Evolutionary conservation across 805 yeast species (phyloP), one percentile per base, ranked within the genome.

Genomic region (Candida michaelii): DNA sequence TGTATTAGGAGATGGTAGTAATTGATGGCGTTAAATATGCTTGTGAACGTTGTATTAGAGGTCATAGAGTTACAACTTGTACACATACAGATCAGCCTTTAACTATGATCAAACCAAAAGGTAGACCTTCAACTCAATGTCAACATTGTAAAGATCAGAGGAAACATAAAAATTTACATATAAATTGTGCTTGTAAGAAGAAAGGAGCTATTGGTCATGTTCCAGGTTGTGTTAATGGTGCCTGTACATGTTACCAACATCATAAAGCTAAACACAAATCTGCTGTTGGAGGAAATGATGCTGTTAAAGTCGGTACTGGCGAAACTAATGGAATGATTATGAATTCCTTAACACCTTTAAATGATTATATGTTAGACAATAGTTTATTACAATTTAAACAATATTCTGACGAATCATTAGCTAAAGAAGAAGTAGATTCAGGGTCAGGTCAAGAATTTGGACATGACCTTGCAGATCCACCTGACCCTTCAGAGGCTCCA

Each of bases 11-110:
- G 16, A 91, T 90, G 97, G 97, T 91, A 44, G 71, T 88, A 40
- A 82, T 91, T 40, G 88, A 89, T 55, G 98, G 97, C 29, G 83
- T 87, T 50, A 91, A 93, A 60, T 91, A 89, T 63, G 98, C 99
- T 45, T 91, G 99, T 62, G 96, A 89, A 53, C 71, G 97, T 46
- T 91, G 99, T 64, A 90, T 93, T 37, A 76, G 99, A 47, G 99
- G 99, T 33, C 99, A 93, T 59, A 73, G 99, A 41, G 99, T 91
- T 35, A 86, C 97, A 1, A 81, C 95, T 2, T 93, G 99, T 64
- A 82, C 84, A 34, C 99, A 93, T 61, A 80, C 90, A 0, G 96
- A 93, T 52, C 88, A 87, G 56, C 95, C 95, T 4, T 69, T 93
- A 52, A 83, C 86, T 59, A 85, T 85, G 86, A 91, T 93, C 61